Conservation (phyloP, 164 flowering plant species). For the Stephania cephalantha region DNA sequence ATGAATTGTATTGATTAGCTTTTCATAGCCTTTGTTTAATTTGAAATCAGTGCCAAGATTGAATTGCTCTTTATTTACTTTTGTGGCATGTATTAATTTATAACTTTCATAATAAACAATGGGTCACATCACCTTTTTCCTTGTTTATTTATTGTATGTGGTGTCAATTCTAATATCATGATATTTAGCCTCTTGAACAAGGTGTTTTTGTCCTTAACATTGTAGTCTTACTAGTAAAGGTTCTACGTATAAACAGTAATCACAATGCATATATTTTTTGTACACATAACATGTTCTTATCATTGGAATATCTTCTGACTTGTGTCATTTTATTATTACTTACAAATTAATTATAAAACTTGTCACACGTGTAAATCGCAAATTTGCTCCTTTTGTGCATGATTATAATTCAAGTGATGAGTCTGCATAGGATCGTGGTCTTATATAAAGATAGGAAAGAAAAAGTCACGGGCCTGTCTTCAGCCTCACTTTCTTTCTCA, state of each 20-base stretch:
- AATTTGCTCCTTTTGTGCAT: not conserved
- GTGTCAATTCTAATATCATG: no score
- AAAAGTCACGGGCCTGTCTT: conserved; percentile 87
- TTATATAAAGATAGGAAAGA: conserved; percentile 14
- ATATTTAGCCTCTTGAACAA: no score
- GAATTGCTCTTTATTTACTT: no score
- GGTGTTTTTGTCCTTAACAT: no score
- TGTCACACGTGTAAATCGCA: not conserved
- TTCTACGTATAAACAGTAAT: no score
- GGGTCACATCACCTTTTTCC: not conserved
- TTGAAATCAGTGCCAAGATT: no score
- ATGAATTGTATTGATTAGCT: not conserved
- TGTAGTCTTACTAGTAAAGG: no score
- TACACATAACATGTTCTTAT: no score
- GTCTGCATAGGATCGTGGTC: not conserved
- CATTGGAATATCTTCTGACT: no score
- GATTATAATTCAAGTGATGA: not conserved
- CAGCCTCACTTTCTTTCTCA: conserved; percentile 48
- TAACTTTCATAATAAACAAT: no score
- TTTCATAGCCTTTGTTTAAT: not conserved
- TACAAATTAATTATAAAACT: not conserved
- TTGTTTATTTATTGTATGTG: not conserved
- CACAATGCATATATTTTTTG: no score
- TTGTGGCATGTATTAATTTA: no score
- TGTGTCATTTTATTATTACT: not conserved